Evolutionary conservation across 257 asterid species (phyloP).

Genomic region (Salvia miltiorrhiza): DNA sequence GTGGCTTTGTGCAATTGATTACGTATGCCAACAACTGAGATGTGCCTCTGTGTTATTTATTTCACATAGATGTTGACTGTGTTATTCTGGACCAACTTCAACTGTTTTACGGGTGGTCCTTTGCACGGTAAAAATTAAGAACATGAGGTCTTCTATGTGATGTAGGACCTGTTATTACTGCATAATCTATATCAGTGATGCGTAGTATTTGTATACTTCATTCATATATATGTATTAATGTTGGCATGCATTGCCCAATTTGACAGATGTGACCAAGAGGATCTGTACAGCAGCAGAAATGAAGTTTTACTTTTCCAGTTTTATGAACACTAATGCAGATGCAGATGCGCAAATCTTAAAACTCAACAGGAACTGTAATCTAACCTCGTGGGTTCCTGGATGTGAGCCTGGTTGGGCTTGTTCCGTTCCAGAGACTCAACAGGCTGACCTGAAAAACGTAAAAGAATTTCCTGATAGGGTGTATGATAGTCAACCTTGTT

Average conservation of each 20-base stretch:
- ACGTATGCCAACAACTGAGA: slow-evolving; percentile 3
- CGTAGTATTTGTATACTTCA: neutral
- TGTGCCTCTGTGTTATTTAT: neutral
- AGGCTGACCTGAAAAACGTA: slow-evolving; percentile 71
- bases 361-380: slow-evolving; percentile 88
- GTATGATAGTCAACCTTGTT: slow-evolving; percentile 69
- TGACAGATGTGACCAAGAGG: slow-evolving; percentile 79
- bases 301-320: slow-evolving; percentile 77
- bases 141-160: neutral
- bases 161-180: neutral
- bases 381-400: slow-evolving; percentile 78
- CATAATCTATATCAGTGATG: neutral
- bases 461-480: slow-evolving; percentile 61
- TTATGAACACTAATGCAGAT: slow-evolving; percentile 57
- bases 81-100: neutral
- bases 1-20: slow-evolving; percentile 16
- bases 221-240: slow-evolving; percentile 17
- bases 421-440: slow-evolving; percentile 44
- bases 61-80: neutral
- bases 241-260: slow-evolving; percentile 28
- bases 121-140: neutral
- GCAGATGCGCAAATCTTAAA: slow-evolving; percentile 60
- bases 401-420: slow-evolving; percentile 99
- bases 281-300: slow-evolving; percentile 96
- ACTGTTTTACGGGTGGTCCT: no score